These are phyloP conservation scores for Crepidotus variabilis DNA, from an alignment of 768 basidiomycete genomes.

Conservation along the genomic window DNA sequence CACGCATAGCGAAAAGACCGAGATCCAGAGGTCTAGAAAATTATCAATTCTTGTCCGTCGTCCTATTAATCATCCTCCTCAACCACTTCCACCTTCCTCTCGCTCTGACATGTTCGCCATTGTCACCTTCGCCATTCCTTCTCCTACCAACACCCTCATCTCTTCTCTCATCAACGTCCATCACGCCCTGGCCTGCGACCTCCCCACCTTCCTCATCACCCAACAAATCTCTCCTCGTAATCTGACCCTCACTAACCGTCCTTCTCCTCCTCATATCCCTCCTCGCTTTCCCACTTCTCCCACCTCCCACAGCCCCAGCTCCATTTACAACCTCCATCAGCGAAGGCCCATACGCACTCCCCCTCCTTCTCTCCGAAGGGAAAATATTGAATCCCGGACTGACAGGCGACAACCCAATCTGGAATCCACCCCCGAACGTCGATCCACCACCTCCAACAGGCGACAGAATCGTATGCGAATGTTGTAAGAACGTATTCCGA, in stretches of 20 bases:
- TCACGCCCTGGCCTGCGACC: too few species aligned
- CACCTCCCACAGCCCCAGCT: constrained; percentile 4
- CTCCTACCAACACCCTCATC: not conserved
- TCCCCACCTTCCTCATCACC: not conserved
- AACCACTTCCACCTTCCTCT: not conserved
- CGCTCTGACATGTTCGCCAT: not conserved
- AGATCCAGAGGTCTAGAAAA: too few species aligned
- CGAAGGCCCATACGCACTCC: constrained; percentile 29
- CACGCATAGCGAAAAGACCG: too few species aligned
- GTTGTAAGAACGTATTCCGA: constrained; percentile 10
- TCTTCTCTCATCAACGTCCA: not conserved
- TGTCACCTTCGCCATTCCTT: not conserved
- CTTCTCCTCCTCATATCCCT: constrained; percentile 30
- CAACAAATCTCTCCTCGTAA: not conserved
- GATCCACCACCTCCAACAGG: constrained; percentile 32
- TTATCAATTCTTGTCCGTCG: not conserved
- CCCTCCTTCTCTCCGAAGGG: constrained; percentile 47
- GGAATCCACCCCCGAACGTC: constrained; percentile 52
- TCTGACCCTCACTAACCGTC: constrained; percentile 48
- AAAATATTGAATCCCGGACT: constrained; percentile 77
- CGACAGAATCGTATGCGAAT: constrained; percentile 16
- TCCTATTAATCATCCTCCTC: not conserved
- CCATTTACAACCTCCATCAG: constrained; percentile 13
- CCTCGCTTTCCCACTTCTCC: not conserved
- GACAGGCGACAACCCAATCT: constrained; percentile 71